Evolutionary conservation across 2,329 filamentous ascomycete genomes (phyloP).

Genomic region (Remersonia thermophila): DNA sequence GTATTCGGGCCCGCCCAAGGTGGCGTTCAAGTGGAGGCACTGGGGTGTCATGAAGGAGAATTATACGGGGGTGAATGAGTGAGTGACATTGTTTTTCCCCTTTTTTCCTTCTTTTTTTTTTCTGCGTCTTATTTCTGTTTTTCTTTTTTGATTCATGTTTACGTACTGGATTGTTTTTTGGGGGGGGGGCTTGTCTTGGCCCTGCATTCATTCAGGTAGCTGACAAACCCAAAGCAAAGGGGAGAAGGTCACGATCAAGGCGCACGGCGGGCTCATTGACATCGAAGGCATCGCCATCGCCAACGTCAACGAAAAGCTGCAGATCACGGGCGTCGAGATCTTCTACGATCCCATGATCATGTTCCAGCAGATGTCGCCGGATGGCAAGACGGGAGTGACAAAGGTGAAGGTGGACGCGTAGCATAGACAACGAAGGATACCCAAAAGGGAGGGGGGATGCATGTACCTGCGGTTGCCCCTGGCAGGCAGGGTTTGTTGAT

Average conservation of each 20-base stretch:
- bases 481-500: no score
- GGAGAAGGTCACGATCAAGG: slow-evolving; percentile 49
- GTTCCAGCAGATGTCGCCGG: slow-evolving; percentile 48
- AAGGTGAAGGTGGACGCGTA: slow-evolving; percentile 6
- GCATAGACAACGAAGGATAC: background rate
- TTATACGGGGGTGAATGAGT: slow-evolving; percentile 53
- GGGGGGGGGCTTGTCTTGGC: no score
- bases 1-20: slow-evolving; percentile 50
- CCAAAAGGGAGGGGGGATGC: background rate
- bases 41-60: slow-evolving; percentile 57
- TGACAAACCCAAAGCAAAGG: slow-evolving; percentile 38
- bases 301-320: slow-evolving; percentile 46
- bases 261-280: slow-evolving; percentile 48
- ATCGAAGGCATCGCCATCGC: slow-evolving; percentile 53
- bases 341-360: slow-evolving; percentile 56
- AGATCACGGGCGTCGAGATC: slow-evolving; percentile 46
- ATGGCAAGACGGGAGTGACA: slow-evolving; percentile 10
- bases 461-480: no score
- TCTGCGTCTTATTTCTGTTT: background rate
- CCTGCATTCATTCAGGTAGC: no score
- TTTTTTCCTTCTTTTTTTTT: slow-evolving; percentile 17
- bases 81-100: slow-evolving; percentile 4
- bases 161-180: no score
- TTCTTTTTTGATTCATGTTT: no score
- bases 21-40: slow-evolving; percentile 54